These are phyloP conservation scores for Phytophthora sp. DNA, from an alignment of 352 stramenopile species.

Conservation along the genomic window DNA sequence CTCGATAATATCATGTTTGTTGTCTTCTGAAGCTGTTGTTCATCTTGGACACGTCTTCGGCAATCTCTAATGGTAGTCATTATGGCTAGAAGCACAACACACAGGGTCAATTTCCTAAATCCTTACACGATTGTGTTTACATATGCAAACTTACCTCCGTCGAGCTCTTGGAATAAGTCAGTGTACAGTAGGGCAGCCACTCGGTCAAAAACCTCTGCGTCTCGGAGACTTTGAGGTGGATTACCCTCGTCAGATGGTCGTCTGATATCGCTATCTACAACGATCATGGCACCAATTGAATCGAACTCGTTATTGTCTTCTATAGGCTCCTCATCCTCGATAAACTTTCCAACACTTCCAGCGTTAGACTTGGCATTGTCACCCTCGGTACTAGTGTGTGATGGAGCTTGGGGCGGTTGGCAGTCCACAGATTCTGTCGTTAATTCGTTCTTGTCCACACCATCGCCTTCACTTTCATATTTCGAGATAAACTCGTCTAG, in stretches of 20 bases:
- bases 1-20: neutral
- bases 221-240: neutral
- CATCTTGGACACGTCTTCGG: conserved; percentile 6
- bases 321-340: neutral
- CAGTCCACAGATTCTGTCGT: neutral
- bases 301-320: neutral
- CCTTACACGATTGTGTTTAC: neutral
- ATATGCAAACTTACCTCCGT: conserved; percentile 23
- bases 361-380: neutral
- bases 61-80: neutral
- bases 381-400: neutral
- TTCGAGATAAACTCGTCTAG: neutral
- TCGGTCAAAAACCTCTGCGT: conserved; percentile 12
- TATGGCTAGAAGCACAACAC: conserved; percentile 25
- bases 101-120: conserved; percentile 9
- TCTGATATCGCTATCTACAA: neutral
- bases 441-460: neutral
- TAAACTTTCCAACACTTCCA: neutral
- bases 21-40: neutral
- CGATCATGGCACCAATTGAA: neutral
- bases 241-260: neutral
- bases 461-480: neutral
- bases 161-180: conserved; percentile 26
- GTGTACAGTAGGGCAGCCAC: conserved; percentile 32
- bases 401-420: neutral